phyloP scores from a whole-genome alignment of 192 early-diverging fungal genomes.

The Physocladia obscura region DNA sequence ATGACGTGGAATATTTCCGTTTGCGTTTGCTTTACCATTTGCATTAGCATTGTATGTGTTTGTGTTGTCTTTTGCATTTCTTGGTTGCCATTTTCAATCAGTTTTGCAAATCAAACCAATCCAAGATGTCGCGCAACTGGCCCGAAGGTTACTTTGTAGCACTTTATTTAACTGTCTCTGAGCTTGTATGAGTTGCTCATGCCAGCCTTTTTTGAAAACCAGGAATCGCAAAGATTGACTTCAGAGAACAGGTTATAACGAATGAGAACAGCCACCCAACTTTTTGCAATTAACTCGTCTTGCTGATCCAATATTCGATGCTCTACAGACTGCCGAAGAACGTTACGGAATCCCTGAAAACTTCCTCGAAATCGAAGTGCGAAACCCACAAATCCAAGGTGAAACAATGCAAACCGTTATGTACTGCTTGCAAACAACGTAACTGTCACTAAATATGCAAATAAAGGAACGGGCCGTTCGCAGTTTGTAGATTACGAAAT shows the following conservation, averaged over 20 bases:
- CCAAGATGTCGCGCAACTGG: slow-evolving; percentile 13
- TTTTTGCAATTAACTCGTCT: too few relatives aligned
- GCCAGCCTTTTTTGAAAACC: background rate
- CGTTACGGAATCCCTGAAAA: slow-evolving; percentile 92
- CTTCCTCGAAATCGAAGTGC: slow-evolving; percentile 94
- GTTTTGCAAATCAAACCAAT: too few relatives aligned
- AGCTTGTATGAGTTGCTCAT: background rate
- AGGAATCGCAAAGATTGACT: slow-evolving; percentile 38
- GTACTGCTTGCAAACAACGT: too few relatives aligned
- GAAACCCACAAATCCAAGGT: slow-evolving; percentile 84
- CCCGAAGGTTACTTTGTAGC: slow-evolving; percentile 19
- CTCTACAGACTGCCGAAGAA: slow-evolving; percentile 49
- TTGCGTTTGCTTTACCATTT: slow-evolving; percentile 20
- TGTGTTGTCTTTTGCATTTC: background rate
- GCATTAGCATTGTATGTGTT: background rate
- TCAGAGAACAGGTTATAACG: slow-evolving; percentile 42
- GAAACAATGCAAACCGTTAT: too few relatives aligned
- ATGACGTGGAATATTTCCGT: slow-evolving; percentile 8
- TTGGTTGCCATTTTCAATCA: too few relatives aligned
- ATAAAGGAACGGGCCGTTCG: slow-evolving; percentile 73
- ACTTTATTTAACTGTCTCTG: too few relatives aligned
- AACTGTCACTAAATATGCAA: too few relatives aligned
- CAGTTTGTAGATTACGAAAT: slow-evolving; percentile 97
- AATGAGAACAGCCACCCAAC: too few relatives aligned
- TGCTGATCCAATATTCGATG: too few relatives aligned